Evolutionary conservation across 805 yeast genomes (phyloP), one percentile per base, ranked within the genome.

Genomic region (Teunomyces pallodes): DNA sequence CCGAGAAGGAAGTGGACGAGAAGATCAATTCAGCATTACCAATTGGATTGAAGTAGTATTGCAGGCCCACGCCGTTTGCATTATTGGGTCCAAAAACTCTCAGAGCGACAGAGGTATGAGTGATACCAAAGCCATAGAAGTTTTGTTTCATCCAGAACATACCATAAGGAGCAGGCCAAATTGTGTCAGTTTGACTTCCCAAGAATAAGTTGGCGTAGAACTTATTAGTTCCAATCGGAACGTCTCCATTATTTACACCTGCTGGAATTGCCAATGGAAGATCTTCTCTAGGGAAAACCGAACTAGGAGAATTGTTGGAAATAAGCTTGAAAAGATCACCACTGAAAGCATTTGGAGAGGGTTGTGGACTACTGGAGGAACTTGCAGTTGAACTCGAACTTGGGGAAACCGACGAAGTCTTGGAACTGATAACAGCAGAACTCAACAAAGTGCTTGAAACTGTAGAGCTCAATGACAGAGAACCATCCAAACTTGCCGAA

Each of bases 141-240:
- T 59, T 63, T 32, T 58, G 47, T 10, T 65, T 66, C 47, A 75
- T 73, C 78, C 82, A 81, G 75, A 79, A 84, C 43, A 83, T 61
- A 2, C 80, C 74, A 60, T 85, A 87, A 16, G 96, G 95, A 56
- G 81, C 83, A 8, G 86, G 75, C 69, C 78, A 86, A 4, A 77
- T 78, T 43, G 82, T 76, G 44, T 74, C 70, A 20, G 72, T 67
- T 64, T 83, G 89, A 43, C 65, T 66, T 17, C 72, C 84, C 17
- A 86, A 68, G 54, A 83, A 66, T 58, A 86, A 59, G 62, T 88
- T 87, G 32, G 81, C 79, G 66, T 79, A 86, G 65, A 87, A 88
- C 66, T 86, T 87, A 72, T 88, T 87, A 20, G 96, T 89, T 58
- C 83, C 82, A 50, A 78, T 74, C 9, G 76, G 78, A 9, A 53